Percentiles rank a stretch among this genome's conserved stretches.
phyloP scores from a whole-genome alignment of 2,329 filamentous ascomycete genomes.

The Pyrenochaeta sp. region DNA sequence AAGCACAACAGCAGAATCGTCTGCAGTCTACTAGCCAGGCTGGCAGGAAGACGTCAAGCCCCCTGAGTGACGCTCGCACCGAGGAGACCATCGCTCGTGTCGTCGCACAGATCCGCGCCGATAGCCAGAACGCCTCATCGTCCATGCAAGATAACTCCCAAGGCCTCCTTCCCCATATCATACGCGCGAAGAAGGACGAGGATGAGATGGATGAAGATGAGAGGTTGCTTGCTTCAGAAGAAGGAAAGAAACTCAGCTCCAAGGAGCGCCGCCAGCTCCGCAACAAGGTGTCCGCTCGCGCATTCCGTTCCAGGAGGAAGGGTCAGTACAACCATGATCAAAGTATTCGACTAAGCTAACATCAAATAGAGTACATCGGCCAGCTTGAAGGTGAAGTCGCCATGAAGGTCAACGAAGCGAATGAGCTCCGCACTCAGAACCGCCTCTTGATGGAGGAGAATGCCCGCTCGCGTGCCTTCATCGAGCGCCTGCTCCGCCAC shows the following conservation, averaged over 20 bases:
- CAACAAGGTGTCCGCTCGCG: slow-evolving; percentile 98
- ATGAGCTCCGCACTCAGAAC: slow-evolving; percentile 82
- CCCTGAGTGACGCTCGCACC: slow-evolving; percentile 55
- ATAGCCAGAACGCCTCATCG: slow-evolving; percentile 62
- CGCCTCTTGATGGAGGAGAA: slow-evolving; percentile 85
- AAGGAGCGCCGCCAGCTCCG: slow-evolving; percentile 97
- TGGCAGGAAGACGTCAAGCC: slow-evolving; percentile 50
- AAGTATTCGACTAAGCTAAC: slow-evolving; percentile 57
- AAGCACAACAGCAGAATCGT: slow-evolving; percentile 40
- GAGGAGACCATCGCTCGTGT: slow-evolving; percentile 96
- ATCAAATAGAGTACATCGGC: slow-evolving; percentile 83
- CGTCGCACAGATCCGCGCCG: slow-evolving; percentile 87
- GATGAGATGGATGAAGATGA: slow-evolving; percentile 99
- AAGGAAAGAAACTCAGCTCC: slow-evolving; percentile 98
- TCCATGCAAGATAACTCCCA: slow-evolving; percentile 60
- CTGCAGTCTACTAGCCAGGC: slow-evolving; percentile 30
- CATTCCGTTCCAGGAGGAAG: slow-evolving; percentile 97
- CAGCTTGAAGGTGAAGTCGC: slow-evolving; percentile 93
- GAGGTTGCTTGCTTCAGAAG: slow-evolving; percentile 90
- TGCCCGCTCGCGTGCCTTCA: slow-evolving; percentile 82
- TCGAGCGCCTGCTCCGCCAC: slow-evolving; percentile 72
- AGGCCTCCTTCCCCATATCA: slow-evolving; percentile 69
- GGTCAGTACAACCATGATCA: slow-evolving; percentile 65
- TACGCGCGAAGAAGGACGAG: slow-evolving; percentile 87
- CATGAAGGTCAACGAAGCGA: slow-evolving; percentile 81